Evolutionary conservation across 768 basidiomycete species (phyloP), one percentile per base, ranked within the genome.

Genomic region (Pisolithus tinctorius): DNA sequence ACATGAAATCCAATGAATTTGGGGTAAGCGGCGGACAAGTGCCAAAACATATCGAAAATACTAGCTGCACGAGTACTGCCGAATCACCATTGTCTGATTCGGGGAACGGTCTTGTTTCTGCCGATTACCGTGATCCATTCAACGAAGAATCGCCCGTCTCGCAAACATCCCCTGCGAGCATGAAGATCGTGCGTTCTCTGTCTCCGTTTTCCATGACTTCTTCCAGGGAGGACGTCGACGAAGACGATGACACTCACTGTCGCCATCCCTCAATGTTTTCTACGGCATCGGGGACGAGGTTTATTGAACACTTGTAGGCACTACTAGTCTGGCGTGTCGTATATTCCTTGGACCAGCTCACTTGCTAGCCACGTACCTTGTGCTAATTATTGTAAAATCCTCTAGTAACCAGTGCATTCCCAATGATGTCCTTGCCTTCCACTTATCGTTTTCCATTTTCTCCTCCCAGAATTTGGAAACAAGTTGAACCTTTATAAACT

Each of bases 271-370:
- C 63, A 36, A 45, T 47, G 13, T 46, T 63, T 56, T 66, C 63
- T 23, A 54, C 51, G 13, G 45, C 53, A 43, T 65, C 72, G n/a
- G 78, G 77, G 13, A 73, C 75, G 16, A 79, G 74, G 60, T 79
- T 79, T 51, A 62, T 78, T 26, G 78, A 79, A 57, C 58, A 63
- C 54, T 54, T 64, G 49, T 64, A 47, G 29, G 29, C 16, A n/a
- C 20, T 16, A 27, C 43, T 29, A 25, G 43, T 44, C 7, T n/a
- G 10, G 26, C 6, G 1, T 29, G 10, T 27, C n/a, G 44, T 45
- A 9, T 45, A 14, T n/a, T 10, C 13, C 13, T 31, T 29, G n/a
- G 8, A 8, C 44, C 27, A 17, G 6, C 8, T n/a, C 26, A 29
- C n/a, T 45, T 7, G 16, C 25, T 11, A 26, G 25, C 16, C 26